phyloP scores from a whole-genome alignment of 2,329 filamentous ascomycete genomes.

The Dendrostoma leiphaemia region DNA sequence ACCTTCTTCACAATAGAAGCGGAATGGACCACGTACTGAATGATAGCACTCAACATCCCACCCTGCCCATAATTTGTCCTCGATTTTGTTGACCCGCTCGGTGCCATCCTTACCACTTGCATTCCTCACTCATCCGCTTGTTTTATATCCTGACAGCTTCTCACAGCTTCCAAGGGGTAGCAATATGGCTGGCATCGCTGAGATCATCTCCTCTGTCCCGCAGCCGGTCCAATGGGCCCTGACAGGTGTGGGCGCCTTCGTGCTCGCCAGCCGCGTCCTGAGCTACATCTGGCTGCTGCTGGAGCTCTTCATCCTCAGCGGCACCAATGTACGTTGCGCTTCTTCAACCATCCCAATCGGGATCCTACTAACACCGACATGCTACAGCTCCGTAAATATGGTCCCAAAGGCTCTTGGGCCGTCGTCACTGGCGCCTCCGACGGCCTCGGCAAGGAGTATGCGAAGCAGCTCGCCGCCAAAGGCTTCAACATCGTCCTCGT shows the following conservation, averaged over 20 bases:
- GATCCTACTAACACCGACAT: neutral
- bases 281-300: slow-evolving; percentile 61
- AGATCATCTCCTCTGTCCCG: slow-evolving; percentile 40
- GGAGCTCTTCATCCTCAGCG: slow-evolving; percentile 66
- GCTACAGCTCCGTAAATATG: slow-evolving; percentile 79
- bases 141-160: neutral
- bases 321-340: slow-evolving; percentile 52
- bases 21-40: neutral
- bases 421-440: slow-evolving; percentile 94
- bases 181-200: slow-evolving; percentile 32
- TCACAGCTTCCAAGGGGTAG: neutral
- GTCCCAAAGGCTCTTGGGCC: slow-evolving; percentile 88
- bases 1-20: neutral
- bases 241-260: slow-evolving; percentile 57
- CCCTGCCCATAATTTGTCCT: neutral
- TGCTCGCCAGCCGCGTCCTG: slow-evolving; percentile 53
- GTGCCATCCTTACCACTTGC: neutral
- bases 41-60: neutral
- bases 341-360: neutral
- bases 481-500: slow-evolving; percentile 95
- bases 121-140: neutral
- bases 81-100: neutral
- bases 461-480: slow-evolving; percentile 81
- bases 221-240: slow-evolving; percentile 44
- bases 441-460: slow-evolving; percentile 95